Conservation (phyloP, 139 green algal species). For the Micractinium sp. region DNA sequence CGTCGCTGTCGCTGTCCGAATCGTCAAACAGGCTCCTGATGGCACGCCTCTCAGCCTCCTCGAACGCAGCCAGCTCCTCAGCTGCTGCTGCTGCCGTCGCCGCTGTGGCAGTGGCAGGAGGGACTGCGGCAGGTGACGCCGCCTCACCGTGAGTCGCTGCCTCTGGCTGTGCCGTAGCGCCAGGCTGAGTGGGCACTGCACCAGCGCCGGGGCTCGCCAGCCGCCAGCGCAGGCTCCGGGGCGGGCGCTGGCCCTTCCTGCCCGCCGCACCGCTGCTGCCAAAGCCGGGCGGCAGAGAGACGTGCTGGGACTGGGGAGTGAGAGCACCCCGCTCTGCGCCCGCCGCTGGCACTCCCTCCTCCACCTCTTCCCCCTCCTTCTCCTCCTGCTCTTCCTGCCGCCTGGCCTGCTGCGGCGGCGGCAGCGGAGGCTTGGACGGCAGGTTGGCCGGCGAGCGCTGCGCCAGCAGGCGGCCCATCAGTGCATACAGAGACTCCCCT, state of each 20-base stretch:
- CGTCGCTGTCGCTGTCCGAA: neutral
- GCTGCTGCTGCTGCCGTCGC: neutral
- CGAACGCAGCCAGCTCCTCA: neutral
- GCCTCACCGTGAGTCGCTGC: neutral
- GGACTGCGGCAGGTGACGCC: neutral
- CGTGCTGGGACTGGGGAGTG: neutral
- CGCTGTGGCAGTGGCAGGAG: neutral
- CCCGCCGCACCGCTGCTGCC: neutral
- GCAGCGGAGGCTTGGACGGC: neutral
- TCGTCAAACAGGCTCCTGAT: neutral
- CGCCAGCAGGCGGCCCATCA: neutral
- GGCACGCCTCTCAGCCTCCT: neutral
- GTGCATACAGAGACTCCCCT: neutral
- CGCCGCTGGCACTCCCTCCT: no score
- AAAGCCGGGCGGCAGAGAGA: neutral
- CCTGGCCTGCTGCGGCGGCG: neutral
- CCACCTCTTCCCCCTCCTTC: neutral
- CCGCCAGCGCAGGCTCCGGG: neutral
- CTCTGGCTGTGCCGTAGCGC: no score
- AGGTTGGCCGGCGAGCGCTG: neutral
- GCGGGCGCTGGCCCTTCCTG: neutral
- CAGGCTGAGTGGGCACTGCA: no score
- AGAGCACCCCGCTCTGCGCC: no score
- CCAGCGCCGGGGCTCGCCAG: no score
- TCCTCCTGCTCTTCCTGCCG: neutral